These are phyloP conservation scores for Pinus albicaulis DNA, from an alignment of 75 land plant genomes.

Conservation along the genomic window DNA sequence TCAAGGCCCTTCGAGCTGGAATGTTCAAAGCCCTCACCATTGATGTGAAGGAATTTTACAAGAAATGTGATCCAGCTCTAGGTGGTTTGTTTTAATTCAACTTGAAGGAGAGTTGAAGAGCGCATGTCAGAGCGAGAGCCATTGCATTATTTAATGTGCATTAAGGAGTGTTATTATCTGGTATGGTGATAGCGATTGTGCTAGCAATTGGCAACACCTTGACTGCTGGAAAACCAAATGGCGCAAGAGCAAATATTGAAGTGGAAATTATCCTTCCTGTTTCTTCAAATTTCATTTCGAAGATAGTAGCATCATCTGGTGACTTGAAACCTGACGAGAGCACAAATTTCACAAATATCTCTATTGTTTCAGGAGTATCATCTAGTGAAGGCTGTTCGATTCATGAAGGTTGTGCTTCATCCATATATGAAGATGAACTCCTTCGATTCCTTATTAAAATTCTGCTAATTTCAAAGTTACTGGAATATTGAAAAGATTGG, in stretches of 20 bases:
- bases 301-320: constrained; percentile 25
- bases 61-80: too few relatives aligned
- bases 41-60: too few relatives aligned
- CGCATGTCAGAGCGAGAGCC: too few relatives aligned
- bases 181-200: constrained; percentile 99
- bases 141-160: too few relatives aligned
- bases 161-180: too few relatives aligned
- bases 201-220: constrained; percentile 65
- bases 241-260: constrained; percentile 34
- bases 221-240: constrained; percentile 15
- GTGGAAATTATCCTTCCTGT: constrained; percentile 98
- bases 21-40: too few relatives aligned
- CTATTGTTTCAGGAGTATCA: constrained; percentile 91
- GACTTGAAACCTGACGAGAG: constrained; percentile 13
- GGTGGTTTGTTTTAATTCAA: too few relatives aligned
- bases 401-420: constrained; percentile 98
- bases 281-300: constrained; percentile 80
- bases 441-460: constrained; percentile 59
- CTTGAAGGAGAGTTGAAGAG: too few relatives aligned
- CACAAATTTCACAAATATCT: constrained; percentile 38
- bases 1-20: too few relatives aligned
- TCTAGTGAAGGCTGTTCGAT: constrained; percentile 97
- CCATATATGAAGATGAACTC: constrained; percentile 99
- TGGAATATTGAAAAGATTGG: too few relatives aligned
- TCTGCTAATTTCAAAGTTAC: too few relatives aligned